Conservation (phyloP, 208 protist genomes). For the Strigomonas culicis region DNA sequence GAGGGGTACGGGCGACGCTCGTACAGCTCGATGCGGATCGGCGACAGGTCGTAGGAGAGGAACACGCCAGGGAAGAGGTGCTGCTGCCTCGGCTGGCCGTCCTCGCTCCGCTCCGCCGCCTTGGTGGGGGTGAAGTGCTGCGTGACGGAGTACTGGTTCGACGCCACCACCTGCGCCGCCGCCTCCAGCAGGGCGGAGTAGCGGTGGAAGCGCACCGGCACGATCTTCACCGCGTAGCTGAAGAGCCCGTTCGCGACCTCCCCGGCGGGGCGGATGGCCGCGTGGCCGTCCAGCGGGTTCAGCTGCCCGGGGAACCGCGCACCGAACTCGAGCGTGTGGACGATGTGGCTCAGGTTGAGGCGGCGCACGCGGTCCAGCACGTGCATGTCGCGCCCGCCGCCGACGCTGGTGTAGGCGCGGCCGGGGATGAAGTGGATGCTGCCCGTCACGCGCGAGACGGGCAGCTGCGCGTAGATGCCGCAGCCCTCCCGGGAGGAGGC, state of each 20-base stretch:
- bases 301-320: slow-evolving; percentile 59
- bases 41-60: slow-evolving; percentile 86
- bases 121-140: slow-evolving; percentile 59
- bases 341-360: slow-evolving; percentile 76
- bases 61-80: slow-evolving; percentile 74
- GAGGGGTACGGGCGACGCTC: slow-evolving; percentile 51
- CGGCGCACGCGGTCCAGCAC: slow-evolving; percentile 33
- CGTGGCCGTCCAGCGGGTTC: slow-evolving; percentile 71
- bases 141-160: slow-evolving; percentile 90
- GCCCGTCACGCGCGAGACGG: slow-evolving; percentile 74
- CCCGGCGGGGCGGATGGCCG: slow-evolving; percentile 14
- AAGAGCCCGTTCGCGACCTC: slow-evolving; percentile 66
- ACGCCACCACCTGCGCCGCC: slow-evolving; percentile 30
- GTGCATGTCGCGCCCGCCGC: slow-evolving; percentile 56
- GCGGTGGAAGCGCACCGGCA: slow-evolving; percentile 74
- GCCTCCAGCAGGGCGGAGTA: slow-evolving; percentile 26
- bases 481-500: slow-evolving; percentile 61
- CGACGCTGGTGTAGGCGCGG: slow-evolving; percentile 33
- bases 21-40: slow-evolving; percentile 65
- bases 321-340: slow-evolving; percentile 83
- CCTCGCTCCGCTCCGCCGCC: background rate
- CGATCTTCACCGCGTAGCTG: slow-evolving; percentile 87
- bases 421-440: slow-evolving; percentile 83
- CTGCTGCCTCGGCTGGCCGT: background rate
- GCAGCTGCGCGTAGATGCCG: slow-evolving; percentile 62